A percentile compares a stretch with the other conserved stretches of the same genome.
Conservation (phyloP, 148 eudicot species). For the Oxyria digyna region DNA sequence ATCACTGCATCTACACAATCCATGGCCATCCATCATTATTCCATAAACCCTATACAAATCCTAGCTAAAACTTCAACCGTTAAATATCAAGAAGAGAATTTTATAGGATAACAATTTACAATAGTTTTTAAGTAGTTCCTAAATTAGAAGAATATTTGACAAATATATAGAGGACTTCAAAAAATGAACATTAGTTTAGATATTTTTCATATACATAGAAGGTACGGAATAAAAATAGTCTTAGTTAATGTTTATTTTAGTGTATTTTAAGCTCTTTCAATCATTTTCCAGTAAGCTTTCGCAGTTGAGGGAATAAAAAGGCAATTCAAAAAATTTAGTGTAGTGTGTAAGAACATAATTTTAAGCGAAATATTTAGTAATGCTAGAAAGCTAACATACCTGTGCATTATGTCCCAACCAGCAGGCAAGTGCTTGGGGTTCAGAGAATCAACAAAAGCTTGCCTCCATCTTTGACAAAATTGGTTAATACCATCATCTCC, state of each 20-base stretch:
- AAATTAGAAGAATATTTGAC: not conserved
- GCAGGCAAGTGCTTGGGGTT: constrained; percentile 80
- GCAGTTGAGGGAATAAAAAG: not conserved
- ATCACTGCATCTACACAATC: too few relatives aligned
- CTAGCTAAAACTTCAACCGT: too few relatives aligned
- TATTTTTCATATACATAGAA: not conserved
- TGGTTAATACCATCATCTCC: constrained; percentile 86
- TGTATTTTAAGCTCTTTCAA: not conserved
- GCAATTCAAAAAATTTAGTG: not conserved
- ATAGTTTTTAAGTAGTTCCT: not conserved
- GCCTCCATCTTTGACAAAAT: constrained; percentile 96
- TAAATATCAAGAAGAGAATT: too few relatives aligned
- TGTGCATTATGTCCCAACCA: constrained; percentile 96
- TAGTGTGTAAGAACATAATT: not conserved
- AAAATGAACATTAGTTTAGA: not conserved
- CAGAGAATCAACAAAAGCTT: constrained; percentile 77
- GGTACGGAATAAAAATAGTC: not conserved
- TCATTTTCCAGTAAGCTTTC: not conserved
- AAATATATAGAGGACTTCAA: not conserved
- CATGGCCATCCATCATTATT: too few relatives aligned
- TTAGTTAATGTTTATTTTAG: not conserved
- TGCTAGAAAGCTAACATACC: constrained; percentile 27
- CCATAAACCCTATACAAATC: too few relatives aligned
- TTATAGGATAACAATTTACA: too few relatives aligned
- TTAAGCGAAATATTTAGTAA: not conserved